Base-by-base conservation (phyloP, 768 basidiomycete species). In the Kwoniella heveanensis region DNA sequence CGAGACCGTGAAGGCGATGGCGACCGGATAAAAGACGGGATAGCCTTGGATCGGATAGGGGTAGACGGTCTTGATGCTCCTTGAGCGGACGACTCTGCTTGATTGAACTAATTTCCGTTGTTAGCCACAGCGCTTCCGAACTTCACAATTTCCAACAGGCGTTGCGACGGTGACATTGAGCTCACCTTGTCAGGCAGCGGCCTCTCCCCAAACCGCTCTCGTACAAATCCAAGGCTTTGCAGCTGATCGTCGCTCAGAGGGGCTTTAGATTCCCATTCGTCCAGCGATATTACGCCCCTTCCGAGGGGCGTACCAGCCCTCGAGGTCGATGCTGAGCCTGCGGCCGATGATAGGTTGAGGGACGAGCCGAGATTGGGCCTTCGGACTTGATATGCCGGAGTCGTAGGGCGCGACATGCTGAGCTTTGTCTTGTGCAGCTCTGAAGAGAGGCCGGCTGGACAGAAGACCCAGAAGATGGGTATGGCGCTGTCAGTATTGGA, bases 261-360 rank as follows among this genome's bases (percentile, higher is more conserved):
- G 0, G 92, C 86, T 68, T 86, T 88, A 0, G 86, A 79, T 70
- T 96, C 93, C 94, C 94, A 98, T 81, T 95, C 91, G 76, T 96
- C 93, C 2, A 95, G 61, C 5, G 76, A 75, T 44, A 79, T 71
- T 24, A 60, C 71, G 2, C 54, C 32, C 27, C 61, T 54, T 21
- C 58, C 22, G 2, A 68, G 55, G 12, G 67, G 63, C 19, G 63
- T 64, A 10, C 48, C 52, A 6, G 39, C 57, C 59, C 66, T n/a
- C 2, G 62, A 64, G 50, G 32, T 64, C 32, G 62, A 57, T 19
- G 47, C 25, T 29, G 62, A 64, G 15, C 51, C 62, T 4, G 54
- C 56, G 19, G 32, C 36, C n/a, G 60, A 54, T 26, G 62, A 25
- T 30, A 64, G 55, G 39, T 57, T 64, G 7, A 57, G 25, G 21